A percentile compares a stretch with the other conserved stretches of the same genome.
These are phyloP conservation scores for Coemansia sp. DNA, from an alignment of 192 early-diverging fungal genomes.

Conservation along the genomic window DNA sequence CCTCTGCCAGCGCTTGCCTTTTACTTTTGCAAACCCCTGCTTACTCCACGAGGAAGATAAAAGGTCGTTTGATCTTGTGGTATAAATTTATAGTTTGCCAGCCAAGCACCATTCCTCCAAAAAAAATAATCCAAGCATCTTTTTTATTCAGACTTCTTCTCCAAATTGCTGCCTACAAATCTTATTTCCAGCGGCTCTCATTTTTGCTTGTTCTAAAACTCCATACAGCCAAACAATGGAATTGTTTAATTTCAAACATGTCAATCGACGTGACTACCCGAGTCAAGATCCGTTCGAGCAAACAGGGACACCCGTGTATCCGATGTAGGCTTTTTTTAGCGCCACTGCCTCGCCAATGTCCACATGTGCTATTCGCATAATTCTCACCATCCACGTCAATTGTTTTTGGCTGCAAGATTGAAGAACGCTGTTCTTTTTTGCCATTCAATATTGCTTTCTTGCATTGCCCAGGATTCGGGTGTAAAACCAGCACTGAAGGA, in stretches of 20 bases:
- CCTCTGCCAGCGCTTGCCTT: not conserved
- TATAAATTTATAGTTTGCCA: not conserved
- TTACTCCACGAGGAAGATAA: not conserved
- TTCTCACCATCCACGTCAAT: not conserved
- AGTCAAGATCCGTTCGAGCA: conserved; percentile 47
- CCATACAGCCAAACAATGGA: not conserved
- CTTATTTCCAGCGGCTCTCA: not conserved
- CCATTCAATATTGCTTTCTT: not conserved
- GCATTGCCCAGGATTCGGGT: not conserved
- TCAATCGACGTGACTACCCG: conserved; percentile 45
- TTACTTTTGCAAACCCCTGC: conserved; percentile 1
- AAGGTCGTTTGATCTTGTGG: not conserved
- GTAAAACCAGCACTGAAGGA: not conserved
- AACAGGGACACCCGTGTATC: conserved; percentile 29
- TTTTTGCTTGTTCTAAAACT: not conserved
- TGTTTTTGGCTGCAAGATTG: not conserved
- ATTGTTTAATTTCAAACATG: conserved; percentile 25
- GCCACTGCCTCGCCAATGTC: not conserved
- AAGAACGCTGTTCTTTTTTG: not conserved
- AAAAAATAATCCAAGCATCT: not conserved
- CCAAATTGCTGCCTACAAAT: not conserved
- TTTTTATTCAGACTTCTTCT: not conserved
- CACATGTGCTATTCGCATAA: not conserved
- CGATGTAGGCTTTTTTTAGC: conserved; percentile 2
- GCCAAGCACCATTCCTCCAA: too few species aligned